A percentile compares a stretch with the other conserved stretches of the same genome.
These are phyloP conservation scores for Phoma sp. DNA, from an alignment of 2,329 filamentous ascomycete species.

Conservation along the genomic window DNA sequence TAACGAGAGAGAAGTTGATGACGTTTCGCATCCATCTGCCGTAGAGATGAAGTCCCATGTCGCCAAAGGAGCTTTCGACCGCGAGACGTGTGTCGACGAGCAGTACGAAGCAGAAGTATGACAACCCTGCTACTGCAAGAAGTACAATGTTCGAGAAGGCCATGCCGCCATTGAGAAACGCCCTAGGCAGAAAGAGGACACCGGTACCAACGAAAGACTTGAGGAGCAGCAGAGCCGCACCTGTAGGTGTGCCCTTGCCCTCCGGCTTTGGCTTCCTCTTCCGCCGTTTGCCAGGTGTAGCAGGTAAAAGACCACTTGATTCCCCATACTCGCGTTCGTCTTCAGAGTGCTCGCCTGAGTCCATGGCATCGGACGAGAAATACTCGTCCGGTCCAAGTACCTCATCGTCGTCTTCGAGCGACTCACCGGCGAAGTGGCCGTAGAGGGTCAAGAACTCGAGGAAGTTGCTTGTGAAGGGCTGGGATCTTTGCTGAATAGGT, in stretches of 20 bases:
- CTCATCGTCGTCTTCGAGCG: slow-evolving; percentile 96
- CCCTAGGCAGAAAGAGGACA: slow-evolving; percentile 89
- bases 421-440: slow-evolving; percentile 96
- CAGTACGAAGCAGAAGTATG: slow-evolving; percentile 97
- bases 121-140: slow-evolving; percentile 82
- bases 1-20: slow-evolving; percentile 89
- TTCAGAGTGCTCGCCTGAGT: slow-evolving; percentile 61
- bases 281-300: slow-evolving; percentile 69
- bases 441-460: slow-evolving; percentile 95
- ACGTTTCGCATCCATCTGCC: slow-evolving; percentile 87
- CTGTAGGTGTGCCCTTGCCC: slow-evolving; percentile 79
- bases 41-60: slow-evolving; percentile 91
- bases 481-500: slow-evolving; percentile 32
- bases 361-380: slow-evolving; percentile 79
- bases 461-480: slow-evolving; percentile 82
- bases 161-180: slow-evolving; percentile 97
- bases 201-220: slow-evolving; percentile 99
- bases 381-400: slow-evolving; percentile 87
- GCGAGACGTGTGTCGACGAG: slow-evolving; percentile 85
- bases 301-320: slow-evolving; percentile 75
- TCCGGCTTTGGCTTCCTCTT: slow-evolving; percentile 79
- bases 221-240: slow-evolving; percentile 83
- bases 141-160: slow-evolving; percentile 92
- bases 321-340: slow-evolving; percentile 80
- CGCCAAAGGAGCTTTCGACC: slow-evolving; percentile 94